Base-by-base conservation (phyloP, 495 filamentous ascomycete species). In the Lophium mytilinum region DNA sequence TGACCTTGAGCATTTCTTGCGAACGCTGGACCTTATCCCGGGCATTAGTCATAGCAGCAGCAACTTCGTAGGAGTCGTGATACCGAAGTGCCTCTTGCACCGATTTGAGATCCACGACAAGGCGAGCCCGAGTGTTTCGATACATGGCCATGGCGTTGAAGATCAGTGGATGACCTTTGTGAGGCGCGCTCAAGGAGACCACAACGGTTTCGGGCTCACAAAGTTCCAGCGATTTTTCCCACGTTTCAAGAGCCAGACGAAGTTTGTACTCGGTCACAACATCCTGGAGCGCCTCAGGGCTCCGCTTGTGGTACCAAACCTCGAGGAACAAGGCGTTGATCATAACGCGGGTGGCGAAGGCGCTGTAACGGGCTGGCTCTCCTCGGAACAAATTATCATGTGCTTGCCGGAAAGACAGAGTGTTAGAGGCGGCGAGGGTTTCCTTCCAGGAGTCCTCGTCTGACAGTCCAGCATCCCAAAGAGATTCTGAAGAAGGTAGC, bases 61-160 rank as follows among this genome's bases (percentile, higher is more conserved):
- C 94, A 43, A 98, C 93, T 66, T 98, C 93, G 67, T 94, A 96
- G 3, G 90, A 88, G 54, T 95, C 91, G 69, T 98, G 93, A 69
- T 97, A 96, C 34, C 94, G 87, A 55, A 98, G 81, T 4, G 93
- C 93, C 74, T 97, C 93, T 73, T 98, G 93, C 41, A 98, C 87
- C 24, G 83, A 84, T 76, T 95, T 94, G 55, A 98, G 78, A 65
- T 98, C 94, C 51, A 98, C 93, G 72, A 95, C 87, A 46, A 98
- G 78, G 56, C 94, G 88, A 39, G 89, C 88, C 37, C 90, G 87
- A 24, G 93, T 92, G 70, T 96, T 95, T 63, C 93, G 88, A 73
- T 89, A 96, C 75, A 96, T 86, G 17, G 94, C 94, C 86, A 94
- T 89, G 61, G 94, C 93, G 71, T 98, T 98, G 82, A 98, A 98